Conservation (phyloP, 164 flowering plant genomes). For the Tetracentron sinense region DNA sequence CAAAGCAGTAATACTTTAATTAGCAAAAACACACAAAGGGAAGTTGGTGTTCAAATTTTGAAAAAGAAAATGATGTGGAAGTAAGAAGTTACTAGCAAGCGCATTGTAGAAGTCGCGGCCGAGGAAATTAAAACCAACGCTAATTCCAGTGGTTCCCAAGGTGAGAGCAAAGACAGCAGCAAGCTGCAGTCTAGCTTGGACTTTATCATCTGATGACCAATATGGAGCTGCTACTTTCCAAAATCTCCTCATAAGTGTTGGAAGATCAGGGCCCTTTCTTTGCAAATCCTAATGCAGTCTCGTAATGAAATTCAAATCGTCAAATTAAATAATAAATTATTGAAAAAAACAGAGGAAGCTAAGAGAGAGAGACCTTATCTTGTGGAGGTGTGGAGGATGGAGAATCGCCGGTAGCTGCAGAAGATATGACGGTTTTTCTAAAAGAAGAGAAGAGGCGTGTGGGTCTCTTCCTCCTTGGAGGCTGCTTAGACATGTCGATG, state of each 20-base stretch:
- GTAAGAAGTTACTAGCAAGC: conserved; percentile 65
- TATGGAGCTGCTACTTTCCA: conserved; percentile 96
- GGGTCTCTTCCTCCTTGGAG: conserved; percentile 2
- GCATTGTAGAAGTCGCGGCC: conserved; percentile 97
- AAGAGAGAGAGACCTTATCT: conserved; percentile 3
- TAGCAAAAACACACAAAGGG: too few species aligned
- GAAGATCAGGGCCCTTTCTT: conserved; percentile 38
- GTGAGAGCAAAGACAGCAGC: conserved; percentile 88
- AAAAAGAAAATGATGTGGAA: not conserved
- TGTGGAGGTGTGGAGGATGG: not conserved
- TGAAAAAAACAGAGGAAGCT: not conserved
- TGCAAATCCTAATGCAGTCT: conserved; percentile 16
- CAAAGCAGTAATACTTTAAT: conserved; percentile 1
- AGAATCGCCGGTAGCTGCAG: conserved; percentile 3
- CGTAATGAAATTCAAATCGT: too few species aligned
- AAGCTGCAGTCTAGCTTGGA: conserved; percentile 63
- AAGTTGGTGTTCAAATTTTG: too few species aligned
- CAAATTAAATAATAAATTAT: too few species aligned
- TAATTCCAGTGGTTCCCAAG: conserved; percentile 90
- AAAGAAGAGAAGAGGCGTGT: not conserved
- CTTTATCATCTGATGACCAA: conserved; percentile 87
- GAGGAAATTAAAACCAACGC: conserved; percentile 92
- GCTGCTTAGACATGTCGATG: not conserved
- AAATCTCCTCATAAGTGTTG: conserved; percentile 59
- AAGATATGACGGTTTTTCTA: not conserved